These are phyloP conservation scores for Zygosaccharomyces bisporus DNA, from an alignment of 805 yeast species.

Conservation along the genomic window DNA sequence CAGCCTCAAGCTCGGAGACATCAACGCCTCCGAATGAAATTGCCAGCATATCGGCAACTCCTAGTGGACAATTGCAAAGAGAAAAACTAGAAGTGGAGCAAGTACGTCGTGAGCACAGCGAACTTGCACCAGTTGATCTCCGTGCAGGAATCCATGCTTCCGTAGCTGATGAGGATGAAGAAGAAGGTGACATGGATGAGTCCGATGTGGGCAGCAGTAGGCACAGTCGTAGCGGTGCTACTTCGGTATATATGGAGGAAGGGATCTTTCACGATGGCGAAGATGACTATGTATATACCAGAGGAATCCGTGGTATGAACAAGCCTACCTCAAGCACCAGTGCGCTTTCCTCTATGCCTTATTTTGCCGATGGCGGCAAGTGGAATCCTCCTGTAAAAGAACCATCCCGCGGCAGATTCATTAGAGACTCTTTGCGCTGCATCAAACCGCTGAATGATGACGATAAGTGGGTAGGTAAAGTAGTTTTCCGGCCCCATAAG, in stretches of 20 bases:
- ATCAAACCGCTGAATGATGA: conserved; percentile 50
- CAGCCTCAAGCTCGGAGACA: not conserved
- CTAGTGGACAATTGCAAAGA: conserved; percentile 47
- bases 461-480: conserved; percentile 52
- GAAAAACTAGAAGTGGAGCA: conserved; percentile 57
- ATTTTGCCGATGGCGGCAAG: conserved; percentile 35
- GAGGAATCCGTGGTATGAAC: conserved; percentile 14
- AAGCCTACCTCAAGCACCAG: conserved; percentile 28
- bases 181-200: conserved; percentile 16
- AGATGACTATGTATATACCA: conserved; percentile 24
- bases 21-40: conserved; percentile 3
- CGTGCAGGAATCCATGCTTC: conserved; percentile 4
- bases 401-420: conserved; percentile 39
- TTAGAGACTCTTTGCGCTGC: conserved; percentile 54
- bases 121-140: conserved; percentile 22
- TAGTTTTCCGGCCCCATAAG: conserved; percentile 35
- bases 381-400: conserved; percentile 48
- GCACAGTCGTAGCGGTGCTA: conserved; percentile 13
- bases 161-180: conserved; percentile 15
- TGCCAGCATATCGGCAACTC: conserved; percentile 4
- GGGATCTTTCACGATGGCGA: conserved; percentile 29
- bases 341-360: conserved; percentile 24
- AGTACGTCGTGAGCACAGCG: conserved; percentile 25
- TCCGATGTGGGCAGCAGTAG: conserved; percentile 12
- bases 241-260: conserved; percentile 28